Percentiles rank a stretch among this genome's conserved stretches.
phyloP scores from a whole-genome alignment of 2,329 filamentous ascomycete species.

The Verruconis gallopava region DNA sequence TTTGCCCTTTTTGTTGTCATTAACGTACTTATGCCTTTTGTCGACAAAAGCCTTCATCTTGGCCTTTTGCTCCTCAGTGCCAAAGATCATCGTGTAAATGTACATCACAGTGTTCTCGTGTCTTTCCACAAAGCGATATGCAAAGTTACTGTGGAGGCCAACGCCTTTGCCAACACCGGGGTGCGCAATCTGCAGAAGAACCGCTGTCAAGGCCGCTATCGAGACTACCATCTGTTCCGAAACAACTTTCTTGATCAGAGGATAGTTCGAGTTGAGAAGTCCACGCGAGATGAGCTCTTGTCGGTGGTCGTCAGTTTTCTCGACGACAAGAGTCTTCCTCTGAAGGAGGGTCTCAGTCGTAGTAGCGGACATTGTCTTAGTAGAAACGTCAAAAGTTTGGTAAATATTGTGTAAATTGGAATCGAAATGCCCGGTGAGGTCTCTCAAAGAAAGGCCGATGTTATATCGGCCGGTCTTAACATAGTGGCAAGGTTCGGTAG shows the following conservation, averaged over 20 bases:
- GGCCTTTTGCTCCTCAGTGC: conserved; percentile 8
- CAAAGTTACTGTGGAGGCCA: conserved; percentile 1
- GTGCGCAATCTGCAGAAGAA: conserved; percentile 1
- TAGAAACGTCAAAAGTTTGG: no score
- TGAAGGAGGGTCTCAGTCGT: background rate
- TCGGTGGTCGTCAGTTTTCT: background rate
- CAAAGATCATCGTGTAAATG: conserved; percentile 13
- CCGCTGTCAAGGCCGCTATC: background rate
- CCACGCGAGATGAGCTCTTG: background rate
- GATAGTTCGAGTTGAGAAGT: background rate
- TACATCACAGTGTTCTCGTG: conserved; percentile 1
- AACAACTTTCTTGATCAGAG: background rate
- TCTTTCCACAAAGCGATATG: background rate
- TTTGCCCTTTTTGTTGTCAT: conserved; percentile 2
- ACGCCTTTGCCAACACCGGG: conserved; percentile 4
- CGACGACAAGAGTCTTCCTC: background rate
- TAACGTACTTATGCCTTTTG: conserved; percentile 11
- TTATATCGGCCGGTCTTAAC: no score
- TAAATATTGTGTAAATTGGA: no score
- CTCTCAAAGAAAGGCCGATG: no score
- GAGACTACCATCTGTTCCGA: background rate
- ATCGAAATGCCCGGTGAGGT: no score
- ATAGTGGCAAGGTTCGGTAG: no score
- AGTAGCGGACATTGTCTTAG: background rate
- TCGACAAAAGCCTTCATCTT: conserved; percentile 11